Evolutionary conservation across 2,329 filamentous ascomycete genomes (phyloP), one percentile per base, ranked within the genome.

Genomic region (Lasiodiplodia sp.): DNA sequence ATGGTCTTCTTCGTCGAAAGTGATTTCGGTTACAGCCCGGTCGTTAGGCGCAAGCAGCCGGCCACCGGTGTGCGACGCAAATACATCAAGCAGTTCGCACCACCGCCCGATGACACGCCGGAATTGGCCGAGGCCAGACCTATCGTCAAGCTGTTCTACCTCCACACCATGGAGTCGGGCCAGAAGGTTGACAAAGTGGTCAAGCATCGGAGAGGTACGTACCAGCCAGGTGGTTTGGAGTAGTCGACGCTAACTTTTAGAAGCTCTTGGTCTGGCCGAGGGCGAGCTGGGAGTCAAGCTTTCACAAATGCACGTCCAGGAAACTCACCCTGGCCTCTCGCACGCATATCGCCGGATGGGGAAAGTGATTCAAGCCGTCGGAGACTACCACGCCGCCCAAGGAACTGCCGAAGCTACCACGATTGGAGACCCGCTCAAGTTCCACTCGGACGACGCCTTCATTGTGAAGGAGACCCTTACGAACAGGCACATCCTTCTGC

Each of bases 1-100:
- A 95, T 98, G 89, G 89, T 97, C 5, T 90, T 98, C 70, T 99
- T 99, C 75, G 94, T 99, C n/a, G 96, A 99, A 82, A 97, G 93
- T 77, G 96, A 99, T 79, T 98, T 97, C 79, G 96, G 96, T 51
- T 99, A 99, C 81, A 97, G 94, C 76, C 96, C 96, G 1, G 92
- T 98, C 76, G 91, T 97, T 57, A 91, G 95, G 79, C 93, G 94
- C 86, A 97, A 96, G 84, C 96, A 99, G 80, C 96, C 96, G 25
- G 96, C 96, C 10, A 99, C 96, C 1, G 96, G 96, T 53, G 93
- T 99, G 73, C 89, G 96, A 71, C 88, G 96, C 77, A 97, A 97
- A 83, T 91, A 98, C 70, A 85, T 99, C 78, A 99, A 99, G 85
- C 96, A 99, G 80, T 99, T 99, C 81, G 95, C 96, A 47, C 96